Percentiles rank a stretch among this genome's conserved stretches.
Conservation (phyloP, 2,329 filamentous ascomycete genomes). For the Fusarium bactridioides region DNA sequence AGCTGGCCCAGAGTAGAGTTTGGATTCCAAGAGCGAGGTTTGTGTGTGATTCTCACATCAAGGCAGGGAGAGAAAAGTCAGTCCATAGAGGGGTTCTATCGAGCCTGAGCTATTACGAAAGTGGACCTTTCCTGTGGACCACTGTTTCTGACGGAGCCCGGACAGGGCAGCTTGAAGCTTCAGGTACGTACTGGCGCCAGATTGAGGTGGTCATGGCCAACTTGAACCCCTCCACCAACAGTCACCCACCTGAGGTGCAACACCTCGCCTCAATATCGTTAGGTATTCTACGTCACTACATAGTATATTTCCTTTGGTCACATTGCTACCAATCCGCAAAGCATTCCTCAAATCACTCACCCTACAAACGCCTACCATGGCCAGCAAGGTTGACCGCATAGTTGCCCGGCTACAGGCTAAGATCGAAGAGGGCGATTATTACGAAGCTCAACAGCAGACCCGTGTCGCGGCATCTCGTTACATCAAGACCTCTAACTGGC, state of each 20-base stretch:
- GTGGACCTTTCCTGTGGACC: constrained; percentile 10
- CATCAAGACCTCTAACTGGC: constrained; percentile 85
- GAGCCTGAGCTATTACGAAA: background rate
- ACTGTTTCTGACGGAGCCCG: background rate
- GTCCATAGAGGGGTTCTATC: background rate
- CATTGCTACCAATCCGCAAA: background rate
- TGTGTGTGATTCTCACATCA: background rate
- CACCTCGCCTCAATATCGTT: constrained; percentile 11
- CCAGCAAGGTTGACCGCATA: constrained; percentile 57
- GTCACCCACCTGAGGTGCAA: constrained; percentile 15
- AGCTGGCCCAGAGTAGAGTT: background rate
- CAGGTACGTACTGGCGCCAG: constrained; percentile 4
- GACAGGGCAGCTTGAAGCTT: constrained; percentile 7
- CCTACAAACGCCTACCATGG: constrained; percentile 41
- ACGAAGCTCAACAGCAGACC: constrained; percentile 98
- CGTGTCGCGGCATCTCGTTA: constrained; percentile 94
- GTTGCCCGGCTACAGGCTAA: constrained; percentile 78
- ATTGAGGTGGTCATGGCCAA: constrained; percentile 9
- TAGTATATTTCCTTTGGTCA: background rate
- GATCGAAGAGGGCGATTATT: constrained; percentile 90
- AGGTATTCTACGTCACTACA: constrained; percentile 33
- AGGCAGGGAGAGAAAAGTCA: background rate
- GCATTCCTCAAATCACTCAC: background rate
- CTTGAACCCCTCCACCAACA: constrained; percentile 31
- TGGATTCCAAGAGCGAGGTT: background rate